These are phyloP conservation scores for Cyberlindnera meyerae DNA, from an alignment of 805 yeast species.

Conservation along the genomic window DNA sequence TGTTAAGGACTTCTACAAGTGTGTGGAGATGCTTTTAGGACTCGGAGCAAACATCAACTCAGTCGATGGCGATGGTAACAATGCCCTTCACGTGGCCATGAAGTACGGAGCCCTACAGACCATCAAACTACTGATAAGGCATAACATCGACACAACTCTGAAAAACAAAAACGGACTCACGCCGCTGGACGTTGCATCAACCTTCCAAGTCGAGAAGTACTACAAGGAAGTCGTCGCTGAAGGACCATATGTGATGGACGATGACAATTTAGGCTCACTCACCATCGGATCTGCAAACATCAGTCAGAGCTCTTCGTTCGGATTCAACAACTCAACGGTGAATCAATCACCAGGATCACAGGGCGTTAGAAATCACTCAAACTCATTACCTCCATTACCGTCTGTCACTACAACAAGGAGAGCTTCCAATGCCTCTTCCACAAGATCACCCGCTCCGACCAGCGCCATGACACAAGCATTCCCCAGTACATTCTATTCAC, in stretches of 20 bases:
- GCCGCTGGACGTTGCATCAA: constrained; percentile 56
- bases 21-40: constrained; percentile 59
- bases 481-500: constrained; percentile 23
- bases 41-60: constrained; percentile 74
- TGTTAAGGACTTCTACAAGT: constrained; percentile 51
- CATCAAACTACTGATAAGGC: constrained; percentile 44
- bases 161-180: constrained; percentile 59
- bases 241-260: constrained; percentile 2
- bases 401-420: constrained; percentile 29
- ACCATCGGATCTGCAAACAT: constrained; percentile 2
- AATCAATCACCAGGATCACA: not conserved
- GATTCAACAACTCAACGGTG: not conserved
- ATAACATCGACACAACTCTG: constrained; percentile 43
- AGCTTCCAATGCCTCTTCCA: constrained; percentile 23
- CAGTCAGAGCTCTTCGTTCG: constrained; percentile 1
- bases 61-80: constrained; percentile 70
- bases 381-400: constrained; percentile 31
- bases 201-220: constrained; percentile 44
- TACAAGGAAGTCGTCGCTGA: constrained; percentile 26
- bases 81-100: constrained; percentile 81
- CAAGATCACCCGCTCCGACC: constrained; percentile 24
- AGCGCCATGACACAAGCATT: constrained; percentile 23
- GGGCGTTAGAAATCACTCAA: constrained; percentile 19
- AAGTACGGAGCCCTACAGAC: constrained; percentile 61
- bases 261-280: constrained; percentile 3